These are phyloP conservation scores for Nicotiana benthamiana DNA, from an alignment of 257 asterid genomes.

Conservation along the genomic window DNA sequence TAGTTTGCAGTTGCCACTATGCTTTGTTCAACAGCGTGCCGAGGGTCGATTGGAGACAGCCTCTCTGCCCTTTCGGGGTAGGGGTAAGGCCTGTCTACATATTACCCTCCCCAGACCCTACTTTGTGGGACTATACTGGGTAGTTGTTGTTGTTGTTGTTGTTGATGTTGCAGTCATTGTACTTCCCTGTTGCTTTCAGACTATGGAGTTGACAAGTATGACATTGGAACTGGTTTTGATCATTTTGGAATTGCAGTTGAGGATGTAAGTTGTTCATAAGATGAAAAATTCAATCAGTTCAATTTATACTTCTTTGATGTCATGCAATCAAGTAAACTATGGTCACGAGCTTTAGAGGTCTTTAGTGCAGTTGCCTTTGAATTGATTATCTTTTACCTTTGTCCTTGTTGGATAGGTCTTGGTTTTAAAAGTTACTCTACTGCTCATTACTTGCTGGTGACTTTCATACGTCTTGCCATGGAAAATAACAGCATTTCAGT, in stretches of 20 bases:
- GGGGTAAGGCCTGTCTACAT: too few relatives aligned
- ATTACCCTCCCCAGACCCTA: too few relatives aligned
- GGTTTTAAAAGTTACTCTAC: neutral
- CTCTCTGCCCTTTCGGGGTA: too few relatives aligned
- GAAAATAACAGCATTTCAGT: neutral
- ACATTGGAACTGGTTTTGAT: slow-evolving; percentile 48
- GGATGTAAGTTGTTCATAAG: slow-evolving; percentile 26
- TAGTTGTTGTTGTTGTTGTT: too few relatives aligned
- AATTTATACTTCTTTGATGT: neutral
- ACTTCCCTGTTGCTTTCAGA: slow-evolving; percentile 30
- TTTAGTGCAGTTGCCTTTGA: neutral
- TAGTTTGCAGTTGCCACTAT: neutral
- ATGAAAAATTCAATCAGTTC: neutral
- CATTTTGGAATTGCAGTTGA: slow-evolving; percentile 40
- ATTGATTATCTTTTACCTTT: neutral
- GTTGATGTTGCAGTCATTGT: neutral
- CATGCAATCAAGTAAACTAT: neutral
- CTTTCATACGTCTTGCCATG: neutral
- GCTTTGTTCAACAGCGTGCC: neutral
- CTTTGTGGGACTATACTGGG: too few relatives aligned
- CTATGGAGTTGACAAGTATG: slow-evolving; percentile 41
- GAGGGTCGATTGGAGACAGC: too few relatives aligned
- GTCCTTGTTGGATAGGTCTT: neutral
- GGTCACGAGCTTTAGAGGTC: neutral
- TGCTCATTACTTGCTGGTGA: neutral